phyloP scores from a whole-genome alignment of 169 alveolate species.

The Cyclospora cayetanensis region DNA sequence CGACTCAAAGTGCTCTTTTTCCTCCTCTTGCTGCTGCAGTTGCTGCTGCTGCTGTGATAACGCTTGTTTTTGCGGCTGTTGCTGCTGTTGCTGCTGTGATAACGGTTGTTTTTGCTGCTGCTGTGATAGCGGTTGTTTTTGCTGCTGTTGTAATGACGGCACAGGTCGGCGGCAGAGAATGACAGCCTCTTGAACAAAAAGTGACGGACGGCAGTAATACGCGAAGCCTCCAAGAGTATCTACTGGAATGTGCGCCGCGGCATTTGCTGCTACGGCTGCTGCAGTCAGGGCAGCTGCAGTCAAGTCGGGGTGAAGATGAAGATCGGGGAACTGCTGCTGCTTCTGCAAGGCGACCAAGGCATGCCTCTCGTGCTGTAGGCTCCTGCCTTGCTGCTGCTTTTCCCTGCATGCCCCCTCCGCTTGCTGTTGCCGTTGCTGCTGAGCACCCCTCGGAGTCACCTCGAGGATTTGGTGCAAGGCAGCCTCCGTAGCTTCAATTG shows the following conservation, averaged over 20 bases:
- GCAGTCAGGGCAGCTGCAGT: neutral
- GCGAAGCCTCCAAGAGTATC: neutral
- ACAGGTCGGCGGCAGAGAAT: slow-evolving; percentile 12
- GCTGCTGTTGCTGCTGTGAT: slow-evolving; percentile 3
- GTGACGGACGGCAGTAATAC: neutral
- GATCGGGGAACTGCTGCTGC: too few species aligned
- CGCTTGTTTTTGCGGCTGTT: neutral
- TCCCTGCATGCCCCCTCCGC: too few species aligned
- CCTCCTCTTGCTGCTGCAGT: too few species aligned
- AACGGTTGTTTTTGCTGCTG: slow-evolving; percentile 10
- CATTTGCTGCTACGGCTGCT: slow-evolving; percentile 19
- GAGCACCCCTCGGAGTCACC: too few species aligned
- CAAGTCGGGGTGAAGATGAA: too few species aligned
- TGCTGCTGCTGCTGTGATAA: neutral
- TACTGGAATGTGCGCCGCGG: neutral
- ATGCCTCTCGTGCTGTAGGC: too few species aligned
- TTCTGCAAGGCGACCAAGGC: too few species aligned
- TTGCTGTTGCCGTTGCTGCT: too few species aligned
- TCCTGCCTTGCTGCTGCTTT: too few species aligned
- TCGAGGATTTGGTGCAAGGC: too few species aligned
- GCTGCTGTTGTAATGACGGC: neutral
- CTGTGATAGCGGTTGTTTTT: neutral
- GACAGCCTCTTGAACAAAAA: neutral
- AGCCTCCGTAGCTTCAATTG: too few species aligned
- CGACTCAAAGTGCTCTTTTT: slow-evolving; percentile 2